Base-by-base conservation (phyloP, 768 basidiomycete genomes). In the Pholiota molesta region DNA sequence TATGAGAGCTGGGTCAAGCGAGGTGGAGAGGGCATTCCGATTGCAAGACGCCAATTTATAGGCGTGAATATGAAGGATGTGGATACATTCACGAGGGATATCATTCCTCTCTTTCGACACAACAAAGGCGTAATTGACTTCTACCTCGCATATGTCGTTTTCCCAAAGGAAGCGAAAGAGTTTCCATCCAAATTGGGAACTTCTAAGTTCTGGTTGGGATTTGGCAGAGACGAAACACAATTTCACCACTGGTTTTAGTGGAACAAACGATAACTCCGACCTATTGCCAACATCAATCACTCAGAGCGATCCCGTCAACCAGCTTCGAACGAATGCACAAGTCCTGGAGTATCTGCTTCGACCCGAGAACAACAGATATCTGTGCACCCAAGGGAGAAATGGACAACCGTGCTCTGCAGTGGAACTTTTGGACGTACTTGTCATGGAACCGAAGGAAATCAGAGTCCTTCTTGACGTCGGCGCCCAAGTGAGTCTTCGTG, bases 391-490 rank as follows among this genome's bases (percentile, higher is more conserved):
- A 61, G 72, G 58, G 61, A 61, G 26, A 52, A 64, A 68, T 17
- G 66, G 62, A 63, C 72, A 63, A 21, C 61, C 37, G 1, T 63
- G 70, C 14, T 69, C 68, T 5, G 68, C 72, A 1, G 2, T 11
- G 0, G 62, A 73, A n/a, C 69, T 80, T 55, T 61, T 83, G 19
- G 16, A 66, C 1, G 59, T 71, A 19, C 17, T 86, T 3, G 73
- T 75, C 11, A 23, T 60, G 0, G 75, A 81, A 63, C 56, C 56
- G 1, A 78, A 77, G 4, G 68, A 72, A n/a, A 73, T 85, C 26
- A 74, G 74, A 23, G 83, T 86, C 5, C 68, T 86, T 19, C 69
- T 86, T 17, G 84, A 86, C 45, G 83, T 86, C 14, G 85, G 84
- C 3, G 84, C 84, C 0, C 85, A 86, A 62, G 81, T 65, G 49